Evolutionary conservation across 2,329 filamentous ascomycete genomes (phyloP).

Genomic region (Onygenales sp.): DNA sequence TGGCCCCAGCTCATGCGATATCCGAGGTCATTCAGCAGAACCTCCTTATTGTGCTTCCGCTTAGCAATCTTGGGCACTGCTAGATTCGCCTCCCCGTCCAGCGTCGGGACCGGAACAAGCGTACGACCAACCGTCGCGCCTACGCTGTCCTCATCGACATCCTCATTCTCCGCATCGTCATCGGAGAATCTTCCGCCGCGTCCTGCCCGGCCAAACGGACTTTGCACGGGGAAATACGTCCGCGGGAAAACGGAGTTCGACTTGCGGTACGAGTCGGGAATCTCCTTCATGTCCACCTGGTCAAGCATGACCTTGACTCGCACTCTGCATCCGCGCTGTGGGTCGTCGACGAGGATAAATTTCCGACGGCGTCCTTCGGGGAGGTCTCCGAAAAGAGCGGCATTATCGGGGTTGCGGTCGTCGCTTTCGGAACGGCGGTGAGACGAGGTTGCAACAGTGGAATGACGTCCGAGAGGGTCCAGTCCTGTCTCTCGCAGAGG

Average conservation of each 20-base stretch:
- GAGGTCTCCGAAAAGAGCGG: conserved; percentile 74
- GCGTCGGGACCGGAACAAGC: conserved; percentile 50
- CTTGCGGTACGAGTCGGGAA: conserved; percentile 90
- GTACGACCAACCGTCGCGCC: conserved; percentile 28
- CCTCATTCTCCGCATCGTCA: conserved; percentile 54
- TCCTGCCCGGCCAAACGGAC: conserved; percentile 60
- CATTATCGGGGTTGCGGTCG: conserved; percentile 9
- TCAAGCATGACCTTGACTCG: conserved; percentile 90
- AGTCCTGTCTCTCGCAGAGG: conserved; percentile 50
- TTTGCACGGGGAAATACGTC: conserved; percentile 83
- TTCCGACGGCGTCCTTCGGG: conserved; percentile 88
- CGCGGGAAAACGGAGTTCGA: conserved; percentile 82
- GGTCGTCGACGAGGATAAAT: conserved; percentile 92
- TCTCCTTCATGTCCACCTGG: conserved; percentile 86
- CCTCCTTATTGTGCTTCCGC: conserved; percentile 64
- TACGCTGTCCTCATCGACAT: conserved; percentile 17
- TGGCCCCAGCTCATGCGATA: conserved; percentile 97
- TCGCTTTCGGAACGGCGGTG: conserved; percentile 18
- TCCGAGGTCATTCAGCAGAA: conserved; percentile 84
- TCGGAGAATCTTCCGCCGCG: conserved; percentile 67
- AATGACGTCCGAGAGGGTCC: conserved; percentile 27
- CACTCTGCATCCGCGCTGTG: conserved; percentile 67
- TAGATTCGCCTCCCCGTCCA: conserved; percentile 67
- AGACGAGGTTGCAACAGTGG: conserved; percentile 24
- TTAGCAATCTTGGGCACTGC: conserved; percentile 66